Evolutionary conservation across 345 rosid genomes (phyloP), one percentile per base, ranked within the genome.

Genomic region (Linum tenue): DNA sequence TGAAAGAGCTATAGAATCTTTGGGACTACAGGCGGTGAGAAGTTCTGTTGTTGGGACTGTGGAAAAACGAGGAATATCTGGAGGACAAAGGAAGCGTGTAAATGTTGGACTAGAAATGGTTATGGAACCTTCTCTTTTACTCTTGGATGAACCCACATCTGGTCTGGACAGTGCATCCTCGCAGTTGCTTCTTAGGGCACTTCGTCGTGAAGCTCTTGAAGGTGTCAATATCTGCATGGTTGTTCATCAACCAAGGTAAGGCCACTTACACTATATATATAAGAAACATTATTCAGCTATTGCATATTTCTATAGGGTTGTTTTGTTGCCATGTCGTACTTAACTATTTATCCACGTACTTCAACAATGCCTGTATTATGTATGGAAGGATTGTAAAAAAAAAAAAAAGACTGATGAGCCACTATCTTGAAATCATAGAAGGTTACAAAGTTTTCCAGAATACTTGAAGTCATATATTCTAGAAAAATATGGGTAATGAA

Each of bases 141-240:
- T 94, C 68, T 80, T 94, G 73, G 97, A 94, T 65, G 99, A 94
- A 65, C 99, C 99, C 6, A 94, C 99, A 41, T 94, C 99, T 16
- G 99, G 99, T 64, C 83, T 94, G 70, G 99, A 94, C 68, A 94
- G 99, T 76, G 95, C 99, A 38, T 94, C 99, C 41, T 94, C 99
- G 63, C 91, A 82, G 78, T 81, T 76, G 55, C 95, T 94, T 64
- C 88, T 94, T 72, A 83, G 78, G 82, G 96, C 97, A 15, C 99
- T 94, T 78, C 77, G 92, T 39, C 97, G 74, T 15, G 99, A 94
- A 75, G 80, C 92, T n/a, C 91, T 90, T 22, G 91, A 86, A 81
- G 97, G 97, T 41, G 99, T 94, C 41, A 94, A 85, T 73, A 73
- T 94, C 73, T 86, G 90, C 86, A 84, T 84, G 95, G 97, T 90